phyloP scores from a whole-genome alignment of 495 filamentous ascomycete species.

The Penicillium taxi region DNA sequence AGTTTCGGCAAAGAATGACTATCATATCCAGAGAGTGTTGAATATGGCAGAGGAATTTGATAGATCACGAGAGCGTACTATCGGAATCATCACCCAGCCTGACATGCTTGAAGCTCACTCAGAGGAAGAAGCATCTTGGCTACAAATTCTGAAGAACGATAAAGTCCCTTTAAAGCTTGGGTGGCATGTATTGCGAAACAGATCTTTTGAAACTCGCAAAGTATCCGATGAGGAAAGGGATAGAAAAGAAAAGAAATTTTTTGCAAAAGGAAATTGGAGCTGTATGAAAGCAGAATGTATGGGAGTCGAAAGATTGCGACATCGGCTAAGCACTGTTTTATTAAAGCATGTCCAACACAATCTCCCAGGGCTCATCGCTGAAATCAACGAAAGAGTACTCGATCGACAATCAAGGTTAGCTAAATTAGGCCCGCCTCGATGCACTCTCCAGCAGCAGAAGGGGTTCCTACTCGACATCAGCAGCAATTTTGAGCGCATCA shows the following conservation, averaged over 20 bases:
- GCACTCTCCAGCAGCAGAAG: conserved; percentile 43
- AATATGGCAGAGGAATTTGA: conserved; percentile 14
- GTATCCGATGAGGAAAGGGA: conserved; percentile 22
- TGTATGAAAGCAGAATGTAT: conserved; percentile 14
- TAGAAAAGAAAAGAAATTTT: conserved; percentile 24
- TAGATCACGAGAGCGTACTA: conserved; percentile 27
- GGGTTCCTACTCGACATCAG: conserved; percentile 46
- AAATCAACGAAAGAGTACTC: conserved; percentile 22
- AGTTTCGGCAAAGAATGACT: conserved; percentile 45
- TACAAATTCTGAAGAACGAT: conserved; percentile 51
- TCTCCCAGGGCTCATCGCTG: conserved; percentile 24
- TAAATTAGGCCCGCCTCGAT: conserved; percentile 43
- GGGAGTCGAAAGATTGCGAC: conserved; percentile 33
- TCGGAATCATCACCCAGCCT: conserved; percentile 46
- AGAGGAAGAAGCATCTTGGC: conserved; percentile 35
- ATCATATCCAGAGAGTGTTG: conserved; percentile 41
- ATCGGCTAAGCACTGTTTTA: conserved; percentile 34
- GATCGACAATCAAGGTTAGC: conserved; percentile 19
- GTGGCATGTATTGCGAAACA: conserved; percentile 63
- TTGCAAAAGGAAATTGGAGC: conserved; percentile 30
- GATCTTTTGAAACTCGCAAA: conserved; percentile 34
- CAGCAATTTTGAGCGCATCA: conserved; percentile 42
- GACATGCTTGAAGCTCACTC: conserved; percentile 24
- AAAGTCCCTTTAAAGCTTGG: conserved; percentile 55
- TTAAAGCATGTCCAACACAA: conserved; percentile 35